Conservation (phyloP, 352 stramenopile genomes). For the Lagenidium giganteum region DNA sequence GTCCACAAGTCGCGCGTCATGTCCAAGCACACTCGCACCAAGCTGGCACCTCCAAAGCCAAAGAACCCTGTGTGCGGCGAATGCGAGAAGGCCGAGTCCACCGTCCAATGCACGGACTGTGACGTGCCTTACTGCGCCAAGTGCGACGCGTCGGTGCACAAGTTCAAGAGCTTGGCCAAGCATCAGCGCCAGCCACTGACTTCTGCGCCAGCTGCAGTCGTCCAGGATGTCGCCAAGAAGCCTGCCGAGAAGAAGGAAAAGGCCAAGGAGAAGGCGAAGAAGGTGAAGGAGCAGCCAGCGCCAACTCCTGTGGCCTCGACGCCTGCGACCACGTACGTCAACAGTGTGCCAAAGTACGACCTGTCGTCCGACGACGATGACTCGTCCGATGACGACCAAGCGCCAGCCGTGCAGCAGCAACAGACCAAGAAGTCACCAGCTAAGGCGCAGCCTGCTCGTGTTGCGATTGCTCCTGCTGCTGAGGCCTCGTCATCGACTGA, state of each 20-base stretch:
- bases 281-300: constrained; percentile 1
- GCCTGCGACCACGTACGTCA: constrained; percentile 30
- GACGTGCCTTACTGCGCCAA: constrained; percentile 42
- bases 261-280: constrained; percentile 8
- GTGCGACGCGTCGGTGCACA: constrained; percentile 59
- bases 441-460: constrained; percentile 1
- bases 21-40: constrained; percentile 38
- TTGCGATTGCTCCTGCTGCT: not conserved
- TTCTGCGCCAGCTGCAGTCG: not conserved
- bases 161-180: constrained; percentile 64
- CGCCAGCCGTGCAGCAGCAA: constrained; percentile 9
- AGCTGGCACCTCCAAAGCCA: constrained; percentile 20
- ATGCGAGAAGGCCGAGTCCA: constrained; percentile 34
- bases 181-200: constrained; percentile 28
- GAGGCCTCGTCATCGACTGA: constrained; percentile 3
- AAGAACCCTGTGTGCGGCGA: constrained; percentile 38
- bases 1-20: constrained; percentile 67
- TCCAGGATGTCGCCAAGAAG: constrained; percentile 1
- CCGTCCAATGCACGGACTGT: constrained; percentile 49
- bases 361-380: constrained; percentile 29
- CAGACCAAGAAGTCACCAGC: constrained; percentile 10
- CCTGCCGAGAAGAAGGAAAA: constrained; percentile 4
- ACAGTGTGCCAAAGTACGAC: constrained; percentile 54
- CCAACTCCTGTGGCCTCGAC: constrained; percentile 3
- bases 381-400: constrained; percentile 18